Evolutionary conservation across 2,329 filamentous ascomycete species (phyloP).

Genomic region (Venturia oleaginea): DNA sequence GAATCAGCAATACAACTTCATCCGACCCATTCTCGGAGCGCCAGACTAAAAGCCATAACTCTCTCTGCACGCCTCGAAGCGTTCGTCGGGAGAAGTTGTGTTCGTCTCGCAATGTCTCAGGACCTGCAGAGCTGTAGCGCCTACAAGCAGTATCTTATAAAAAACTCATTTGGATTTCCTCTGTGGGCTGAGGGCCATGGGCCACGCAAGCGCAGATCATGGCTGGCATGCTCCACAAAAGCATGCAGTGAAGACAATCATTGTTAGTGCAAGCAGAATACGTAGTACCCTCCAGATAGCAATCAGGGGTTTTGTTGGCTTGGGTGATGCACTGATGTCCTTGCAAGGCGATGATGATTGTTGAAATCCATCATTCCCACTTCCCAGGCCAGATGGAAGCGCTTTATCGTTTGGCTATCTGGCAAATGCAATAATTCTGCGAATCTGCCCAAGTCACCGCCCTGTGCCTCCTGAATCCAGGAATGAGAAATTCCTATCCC

Average conservation of each 20-base stretch:
- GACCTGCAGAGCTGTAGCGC: not conserved
- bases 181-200: no score
- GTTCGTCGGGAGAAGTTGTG: not conserved
- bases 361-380: not conserved
- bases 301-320: not conserved
- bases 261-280: not conserved
- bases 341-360: not conserved
- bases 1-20: no score
- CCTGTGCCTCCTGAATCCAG: not conserved
- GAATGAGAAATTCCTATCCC: not conserved
- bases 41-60: not conserved
- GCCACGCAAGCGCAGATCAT: constrained; percentile 1
- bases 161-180: no score
- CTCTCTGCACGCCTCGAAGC: not conserved
- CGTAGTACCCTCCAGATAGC: not conserved
- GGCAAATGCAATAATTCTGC: not conserved
- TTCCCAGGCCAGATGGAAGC: not conserved
- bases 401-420: not conserved
- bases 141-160: no score
- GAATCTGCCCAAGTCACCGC: not conserved
- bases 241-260: not conserved
- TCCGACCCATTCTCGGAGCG: not conserved
- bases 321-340: not conserved
- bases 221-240: not conserved
- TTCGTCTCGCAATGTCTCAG: constrained; percentile 7